Conservation (phyloP, 2,329 filamentous ascomycete species). For the Alternaria sp. region DNA sequence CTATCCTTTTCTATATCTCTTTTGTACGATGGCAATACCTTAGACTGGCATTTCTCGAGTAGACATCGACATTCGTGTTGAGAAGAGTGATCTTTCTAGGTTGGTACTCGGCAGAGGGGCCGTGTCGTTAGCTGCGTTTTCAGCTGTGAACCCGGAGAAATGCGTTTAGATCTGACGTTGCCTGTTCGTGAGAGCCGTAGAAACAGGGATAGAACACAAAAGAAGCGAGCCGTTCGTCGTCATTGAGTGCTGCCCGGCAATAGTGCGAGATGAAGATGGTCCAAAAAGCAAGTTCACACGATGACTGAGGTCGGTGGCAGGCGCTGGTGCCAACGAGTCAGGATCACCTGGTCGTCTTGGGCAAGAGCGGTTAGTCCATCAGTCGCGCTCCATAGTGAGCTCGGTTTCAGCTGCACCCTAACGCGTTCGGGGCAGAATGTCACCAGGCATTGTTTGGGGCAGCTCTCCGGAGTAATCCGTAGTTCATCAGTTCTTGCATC, state of each 20-base stretch:
- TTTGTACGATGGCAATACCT: neutral
- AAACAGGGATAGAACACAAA: neutral
- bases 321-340: slow-evolving; percentile 3
- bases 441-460: neutral
- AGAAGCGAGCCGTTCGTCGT: neutral
- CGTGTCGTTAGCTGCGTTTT: neutral
- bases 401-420: neutral
- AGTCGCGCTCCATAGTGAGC: neutral
- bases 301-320: slow-evolving; percentile 1
- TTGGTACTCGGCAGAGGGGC: neutral
- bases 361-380: slow-evolving; percentile 5
- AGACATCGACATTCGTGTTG: neutral
- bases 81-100: neutral
- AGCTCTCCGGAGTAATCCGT: neutral
- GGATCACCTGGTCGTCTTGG: slow-evolving; percentile 2
- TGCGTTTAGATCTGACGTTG: neutral
- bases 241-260: neutral
- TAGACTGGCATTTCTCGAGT: neutral
- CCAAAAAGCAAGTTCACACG: neutral
- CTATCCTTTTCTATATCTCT: neutral
- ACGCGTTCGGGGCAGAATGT: neutral
- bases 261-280: neutral
- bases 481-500: neutral
- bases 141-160: neutral
- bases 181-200: neutral